Conservation (phyloP, 2,329 filamentous ascomycete genomes). For the Cordyceps javanica region DNA sequence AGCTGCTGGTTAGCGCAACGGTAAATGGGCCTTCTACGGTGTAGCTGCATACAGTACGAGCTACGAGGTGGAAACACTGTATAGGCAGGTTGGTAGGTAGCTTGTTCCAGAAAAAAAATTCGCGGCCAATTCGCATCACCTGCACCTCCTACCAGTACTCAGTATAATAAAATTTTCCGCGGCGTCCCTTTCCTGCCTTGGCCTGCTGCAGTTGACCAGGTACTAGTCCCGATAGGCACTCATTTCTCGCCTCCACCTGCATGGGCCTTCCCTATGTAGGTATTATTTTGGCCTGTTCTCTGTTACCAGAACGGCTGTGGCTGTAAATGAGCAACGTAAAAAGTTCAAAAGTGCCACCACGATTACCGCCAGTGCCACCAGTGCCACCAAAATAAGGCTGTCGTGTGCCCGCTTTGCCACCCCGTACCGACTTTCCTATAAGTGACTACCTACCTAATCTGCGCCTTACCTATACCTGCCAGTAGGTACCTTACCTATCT, state of each 20-base stretch:
- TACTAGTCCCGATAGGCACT: background rate
- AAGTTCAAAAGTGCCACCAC: too few species aligned
- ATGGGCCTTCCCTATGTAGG: background rate
- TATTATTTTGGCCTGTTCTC: background rate
- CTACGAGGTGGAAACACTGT: background rate
- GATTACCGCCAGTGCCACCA: background rate
- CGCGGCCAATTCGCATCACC: background rate
- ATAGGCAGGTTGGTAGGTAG: background rate
- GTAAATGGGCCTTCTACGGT: slow-evolving; percentile 7
- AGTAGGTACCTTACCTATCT: background rate
- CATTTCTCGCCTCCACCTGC: background rate
- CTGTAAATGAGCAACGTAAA: background rate
- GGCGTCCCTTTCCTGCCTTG: too few species aligned
- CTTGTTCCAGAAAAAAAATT: too few species aligned
- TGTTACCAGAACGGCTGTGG: background rate
- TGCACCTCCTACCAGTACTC: background rate
- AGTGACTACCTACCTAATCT: too few species aligned
- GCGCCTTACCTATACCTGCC: background rate
- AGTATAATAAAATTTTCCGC: too few species aligned
- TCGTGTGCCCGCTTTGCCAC: slow-evolving; percentile 4
- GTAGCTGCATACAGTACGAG: slow-evolving; percentile 8
- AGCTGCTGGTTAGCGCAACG: slow-evolving; percentile 3
- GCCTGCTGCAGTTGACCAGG: too few species aligned
- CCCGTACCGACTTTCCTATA: too few species aligned
- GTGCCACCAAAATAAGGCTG: background rate